Conservation (phyloP, 164 flowering plant species). For the Platanus orientalis region DNA sequence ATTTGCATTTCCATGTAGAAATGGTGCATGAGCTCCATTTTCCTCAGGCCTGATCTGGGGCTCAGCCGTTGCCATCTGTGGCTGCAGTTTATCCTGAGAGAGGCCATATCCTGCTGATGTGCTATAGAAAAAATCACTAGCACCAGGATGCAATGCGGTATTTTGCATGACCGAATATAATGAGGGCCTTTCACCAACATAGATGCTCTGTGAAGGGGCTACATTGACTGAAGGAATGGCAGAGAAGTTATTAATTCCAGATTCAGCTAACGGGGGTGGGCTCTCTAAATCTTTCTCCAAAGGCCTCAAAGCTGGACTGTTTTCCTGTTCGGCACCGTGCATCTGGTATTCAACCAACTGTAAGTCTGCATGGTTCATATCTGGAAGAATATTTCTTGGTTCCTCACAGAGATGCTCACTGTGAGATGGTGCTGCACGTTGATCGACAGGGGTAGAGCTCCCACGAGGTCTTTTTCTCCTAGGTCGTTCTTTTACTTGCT, state of each 20-base stretch:
- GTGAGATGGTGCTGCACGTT: conserved; percentile 8
- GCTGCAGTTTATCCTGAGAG: conserved; percentile 22
- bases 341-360: conserved; percentile 21
- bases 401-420: conserved; percentile 21
- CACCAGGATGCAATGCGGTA: conserved; percentile 27
- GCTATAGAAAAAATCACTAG: conserved; percentile 24
- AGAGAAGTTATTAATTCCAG: conserved; percentile 28
- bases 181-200: conserved; percentile 41
- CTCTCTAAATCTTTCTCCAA: conserved; percentile 28
- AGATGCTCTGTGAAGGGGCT: conserved; percentile 39
- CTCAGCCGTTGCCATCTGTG: conserved; percentile 24
- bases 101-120: conserved; percentile 26
- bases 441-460: conserved; percentile 19
- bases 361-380: conserved; percentile 33
- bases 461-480: conserved; percentile 34
- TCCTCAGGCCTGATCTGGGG: conserved; percentile 26
- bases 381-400: conserved; percentile 32
- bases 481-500: conserved; percentile 21
- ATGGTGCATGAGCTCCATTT: conserved; percentile 17
- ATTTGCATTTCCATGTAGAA: conserved; percentile 23
- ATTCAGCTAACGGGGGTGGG: conserved; percentile 20
- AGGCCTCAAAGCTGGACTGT: conserved; percentile 22
- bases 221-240: conserved; percentile 27
- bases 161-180: conserved; percentile 31
- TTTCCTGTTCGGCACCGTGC: conserved; percentile 27